These are phyloP conservation scores for Ormosia semicastrata DNA, from an alignment of 306 rosid species.

Conservation along the genomic window DNA sequence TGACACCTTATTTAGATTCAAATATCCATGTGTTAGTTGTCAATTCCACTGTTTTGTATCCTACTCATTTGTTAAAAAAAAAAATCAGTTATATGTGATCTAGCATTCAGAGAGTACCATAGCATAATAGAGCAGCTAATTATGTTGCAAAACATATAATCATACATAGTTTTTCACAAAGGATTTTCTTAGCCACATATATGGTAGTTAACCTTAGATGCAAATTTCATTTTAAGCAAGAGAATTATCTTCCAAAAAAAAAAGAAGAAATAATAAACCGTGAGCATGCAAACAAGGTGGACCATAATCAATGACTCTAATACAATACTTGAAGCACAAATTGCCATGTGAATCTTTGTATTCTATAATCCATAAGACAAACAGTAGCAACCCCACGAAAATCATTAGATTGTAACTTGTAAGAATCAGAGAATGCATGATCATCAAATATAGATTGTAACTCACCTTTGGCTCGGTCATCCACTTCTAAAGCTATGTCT, in stretches of 20 bases:
- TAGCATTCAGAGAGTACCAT: not conserved
- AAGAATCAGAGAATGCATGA: not conserved
- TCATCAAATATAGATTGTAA: not conserved
- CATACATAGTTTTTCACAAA: not conserved
- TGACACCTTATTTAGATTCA: not conserved
- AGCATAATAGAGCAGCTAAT: not conserved
- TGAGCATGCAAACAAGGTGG: not conserved
- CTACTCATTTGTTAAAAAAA: not conserved
- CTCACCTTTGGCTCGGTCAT: constrained; percentile 91
- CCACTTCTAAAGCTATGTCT: constrained; percentile 88
- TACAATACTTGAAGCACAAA: not conserved
- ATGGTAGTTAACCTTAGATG: not conserved
- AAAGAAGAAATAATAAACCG: not conserved
- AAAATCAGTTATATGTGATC: not conserved
- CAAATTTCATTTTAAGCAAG: not conserved
- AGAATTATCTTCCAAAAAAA: not conserved
- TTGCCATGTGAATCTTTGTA: not conserved
- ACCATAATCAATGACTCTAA: not conserved
- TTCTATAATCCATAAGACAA: not conserved
- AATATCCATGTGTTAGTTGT: constrained; percentile 6
- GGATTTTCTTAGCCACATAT: constrained; percentile 2
- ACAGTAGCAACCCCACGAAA: not conserved
- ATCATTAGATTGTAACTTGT: not conserved
- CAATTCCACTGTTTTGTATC: not conserved
- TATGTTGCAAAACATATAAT: not conserved